Base-by-base conservation (phyloP, 1,284 basidiomycete species). In the Rhodotorula sp. region DNA sequence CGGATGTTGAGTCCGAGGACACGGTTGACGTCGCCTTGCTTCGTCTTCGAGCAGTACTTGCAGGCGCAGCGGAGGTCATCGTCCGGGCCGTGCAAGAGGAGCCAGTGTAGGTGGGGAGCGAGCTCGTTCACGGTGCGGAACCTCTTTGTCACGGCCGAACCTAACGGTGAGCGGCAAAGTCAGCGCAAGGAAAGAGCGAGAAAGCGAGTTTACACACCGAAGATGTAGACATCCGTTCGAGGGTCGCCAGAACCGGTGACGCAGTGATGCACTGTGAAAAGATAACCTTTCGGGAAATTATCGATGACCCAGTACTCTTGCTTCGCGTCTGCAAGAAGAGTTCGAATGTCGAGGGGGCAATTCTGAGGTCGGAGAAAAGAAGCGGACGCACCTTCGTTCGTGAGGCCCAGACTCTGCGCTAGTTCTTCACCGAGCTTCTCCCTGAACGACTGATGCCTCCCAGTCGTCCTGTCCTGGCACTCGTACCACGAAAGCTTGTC, bases 111-210 rank as follows among this genome's bases (percentile, higher is more conserved):
- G 77, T 92, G 90, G 7, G 89, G 89, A 54, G 88, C 84, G 77
- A 92, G 90, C 77, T 92, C 90, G 64, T 88, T 87, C 16, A 86
- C 82, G 7, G 90, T 91, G 52, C 91, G 88, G 79, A 91, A 92
- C 51, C 85, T 83, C 40, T 77, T 80, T 54, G 80, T 79, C 34
- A 79, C 68, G 46, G 75, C 71, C 8, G 85, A 86, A 58, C 85
- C 86, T 84, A 46, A 7, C 4, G 8, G 28, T 16, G 40, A 59
- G 46, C 24, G 8, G 24, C 22, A 34, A 30, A 2, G 46, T 24
- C 16, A 40, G 31, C 16, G 20, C 20, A 22, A 68, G 50, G 47
- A 54, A 58, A 26, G 54, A 16, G 31, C 48, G 34, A 26, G 46
- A 52, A 60, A 34, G 34, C 34, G 34, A 34, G 34, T 34, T 10